Evolutionary conservation across 345 rosid species (phyloP).

Genomic region (Syzygium grande): DNA sequence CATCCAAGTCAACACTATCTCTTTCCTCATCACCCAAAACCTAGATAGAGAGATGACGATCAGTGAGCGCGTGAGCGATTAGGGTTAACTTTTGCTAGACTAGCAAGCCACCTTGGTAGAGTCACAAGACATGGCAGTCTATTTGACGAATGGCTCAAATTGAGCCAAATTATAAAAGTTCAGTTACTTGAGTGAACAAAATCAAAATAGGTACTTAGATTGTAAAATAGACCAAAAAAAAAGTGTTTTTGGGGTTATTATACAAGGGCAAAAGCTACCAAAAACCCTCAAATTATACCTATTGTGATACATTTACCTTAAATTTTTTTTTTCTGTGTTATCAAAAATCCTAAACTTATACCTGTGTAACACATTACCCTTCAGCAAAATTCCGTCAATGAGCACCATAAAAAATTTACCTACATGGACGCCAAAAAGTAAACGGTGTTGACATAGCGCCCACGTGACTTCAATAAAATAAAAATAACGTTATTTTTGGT

Average conservation of each 20-base stretch:
- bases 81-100: not conserved
- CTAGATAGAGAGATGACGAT: not conserved
- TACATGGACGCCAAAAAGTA: too few relatives aligned
- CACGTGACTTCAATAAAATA: too few relatives aligned
- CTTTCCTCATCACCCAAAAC: not conserved
- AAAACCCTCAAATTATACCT: too few relatives aligned
- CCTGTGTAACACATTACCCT: too few relatives aligned
- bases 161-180: not conserved
- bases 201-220: not conserved
- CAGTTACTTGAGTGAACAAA: not conserved
- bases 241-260: not conserved
- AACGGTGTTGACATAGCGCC: too few relatives aligned
- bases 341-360: too few relatives aligned
- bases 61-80: not conserved
- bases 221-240: not conserved
- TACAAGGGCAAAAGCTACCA: not conserved
- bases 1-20: not conserved
- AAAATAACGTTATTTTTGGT: too few relatives aligned
- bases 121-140: fast-evolving
- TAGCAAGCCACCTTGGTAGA: not conserved
- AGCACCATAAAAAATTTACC: too few relatives aligned
- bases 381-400: too few relatives aligned
- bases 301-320: too few relatives aligned
- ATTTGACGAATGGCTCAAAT: not conserved
- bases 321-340: too few relatives aligned